Evolutionary conservation across 495 filamentous ascomycete genomes (phyloP), one percentile per base, ranked within the genome.

Genomic region (Neurospora sp.): DNA sequence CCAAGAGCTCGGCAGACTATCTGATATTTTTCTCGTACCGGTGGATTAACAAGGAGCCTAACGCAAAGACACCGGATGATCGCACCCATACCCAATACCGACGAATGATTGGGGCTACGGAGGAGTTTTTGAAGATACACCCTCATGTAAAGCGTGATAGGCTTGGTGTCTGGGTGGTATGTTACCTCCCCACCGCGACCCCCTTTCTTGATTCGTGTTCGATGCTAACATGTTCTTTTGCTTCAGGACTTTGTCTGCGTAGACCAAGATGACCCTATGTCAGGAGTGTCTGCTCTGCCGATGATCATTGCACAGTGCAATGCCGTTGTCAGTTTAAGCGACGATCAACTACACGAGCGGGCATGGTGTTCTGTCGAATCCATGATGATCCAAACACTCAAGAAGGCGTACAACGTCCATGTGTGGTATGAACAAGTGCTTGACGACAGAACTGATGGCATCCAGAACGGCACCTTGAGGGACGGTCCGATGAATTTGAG

Each of bases 11-110:
- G 11, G 48, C 54, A 62, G 74, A 74, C 7, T 78, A 74, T 5
- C 37, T 80, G 34, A 72, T 80, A 15, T 80, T 80, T 70, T 78
- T 80, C 48, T 79, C 78, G 2, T 79, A 79, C 21, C 70, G 77
- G 10, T 79, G 78, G 78, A 73, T 74, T 8, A 75, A 76, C 69
- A 21, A 71, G 31, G 72, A 77, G 36, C 13, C 39, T 10, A 59
- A 31, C n/a, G 38, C 39, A 54, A 39, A 71, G 28, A 69, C 70
- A 15, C 75, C 77, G 1, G 78, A 78, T 70, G 78, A 79, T 39
- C 40, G 71, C 10, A 24, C 43, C 3, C 48, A 74, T 19, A 78
- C 77, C 38, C 78, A 77, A 72, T 80, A 78, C 37, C 74, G 43
- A 2, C 71, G 77, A 15, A 78, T 78, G 78, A 34, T 76, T 15